Evolutionary conservation across 2,329 filamentous ascomycete genomes (phyloP).

Genomic region (Aspergillus sp.): DNA sequence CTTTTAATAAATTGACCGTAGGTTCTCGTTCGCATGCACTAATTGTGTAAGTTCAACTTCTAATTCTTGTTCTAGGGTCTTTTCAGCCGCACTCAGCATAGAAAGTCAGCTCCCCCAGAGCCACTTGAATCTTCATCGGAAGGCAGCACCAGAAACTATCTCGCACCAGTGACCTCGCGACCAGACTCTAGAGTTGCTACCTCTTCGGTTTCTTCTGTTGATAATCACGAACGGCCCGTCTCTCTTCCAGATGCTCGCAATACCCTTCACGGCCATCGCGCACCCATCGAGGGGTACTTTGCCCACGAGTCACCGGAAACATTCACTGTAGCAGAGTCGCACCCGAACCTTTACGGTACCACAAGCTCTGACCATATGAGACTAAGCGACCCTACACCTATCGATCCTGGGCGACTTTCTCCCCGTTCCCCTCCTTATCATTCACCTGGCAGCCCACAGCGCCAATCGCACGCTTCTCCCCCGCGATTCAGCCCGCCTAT

Average conservation of each 20-base stretch:
- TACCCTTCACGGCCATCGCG: constrained; percentile 11
- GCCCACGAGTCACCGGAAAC: constrained; percentile 21
- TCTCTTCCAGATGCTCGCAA: constrained; percentile 9
- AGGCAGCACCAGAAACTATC: background rate
- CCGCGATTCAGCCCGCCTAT: constrained; percentile 10
- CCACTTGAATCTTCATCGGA: background rate
- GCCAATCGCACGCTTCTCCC: constrained; percentile 3
- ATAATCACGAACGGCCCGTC: constrained; percentile 3
- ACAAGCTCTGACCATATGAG: constrained; percentile 3
- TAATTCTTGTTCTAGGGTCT: constrained; percentile 14
- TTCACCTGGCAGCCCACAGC: constrained; percentile 3
- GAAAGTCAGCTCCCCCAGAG: background rate
- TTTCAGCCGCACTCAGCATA: constrained; percentile 13
- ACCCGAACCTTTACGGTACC: background rate
- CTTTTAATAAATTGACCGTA: constrained; percentile 19
- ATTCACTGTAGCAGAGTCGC: constrained; percentile 2
- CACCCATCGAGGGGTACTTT: constrained; percentile 22
- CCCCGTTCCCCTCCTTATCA: constrained; percentile 11
- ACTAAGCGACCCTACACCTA: constrained; percentile 4
- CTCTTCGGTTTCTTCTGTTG: constrained; percentile 9
- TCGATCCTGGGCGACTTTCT: constrained; percentile 10
- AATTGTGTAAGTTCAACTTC: background rate
- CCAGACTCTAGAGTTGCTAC: constrained; percentile 6
- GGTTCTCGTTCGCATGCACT: background rate
- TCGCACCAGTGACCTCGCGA: constrained; percentile 3